Base-by-base conservation (phyloP, 768 basidiomycete species). In the Hysterangium stoloniferum region DNA sequence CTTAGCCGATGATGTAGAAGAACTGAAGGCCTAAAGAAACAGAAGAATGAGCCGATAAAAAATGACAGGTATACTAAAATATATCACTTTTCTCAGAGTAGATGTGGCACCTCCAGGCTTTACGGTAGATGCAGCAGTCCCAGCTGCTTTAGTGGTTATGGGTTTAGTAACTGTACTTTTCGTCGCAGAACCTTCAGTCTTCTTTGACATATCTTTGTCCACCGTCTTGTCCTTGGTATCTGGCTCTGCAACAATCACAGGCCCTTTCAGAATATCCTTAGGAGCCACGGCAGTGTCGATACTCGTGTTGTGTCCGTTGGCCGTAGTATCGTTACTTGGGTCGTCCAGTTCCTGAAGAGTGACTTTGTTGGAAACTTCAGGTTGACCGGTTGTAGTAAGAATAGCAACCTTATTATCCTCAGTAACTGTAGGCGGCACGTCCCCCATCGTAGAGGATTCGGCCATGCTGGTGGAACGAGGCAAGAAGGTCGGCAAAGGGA, bases 1-100 rank as follows among this genome's bases (percentile, higher is more conserved):
- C 42, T 67, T 61, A 48, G 56, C 80, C 77, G 69, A 82, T n/a
- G n/a, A 81, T 55, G 82, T 82, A 54, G 81, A 79, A 52, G 81
- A 76, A 64, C 68, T 79, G 58, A 81, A 68, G 52, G 82, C 74
- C 84, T 86, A 61, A 33, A 56, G 56, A 48, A 54, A 58, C 56
- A 63, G 53, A 59, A 54, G 57, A 61, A 54, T 59, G 42, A 34
- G 51, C 53, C 19, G 29, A 59, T 50, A 58, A n/a, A n/a, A n/a
- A n/a, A 59, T 48, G 24, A 50, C 19, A 33, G 55, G 55, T 38
- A 50, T 46, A 50, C 22, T 24, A 46, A 20, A 45, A 11, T 28
- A 15, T 24, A 27, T 66, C 71, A 52, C 87, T 76, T 83, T 87
- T 70, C 84, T 89, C 41, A 81, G 81, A 8, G 72, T 63, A 49